These are phyloP conservation scores for Arthrinium puccinioides DNA, from an alignment of 2,329 filamentous ascomycete species.

Conservation along the genomic window DNA sequence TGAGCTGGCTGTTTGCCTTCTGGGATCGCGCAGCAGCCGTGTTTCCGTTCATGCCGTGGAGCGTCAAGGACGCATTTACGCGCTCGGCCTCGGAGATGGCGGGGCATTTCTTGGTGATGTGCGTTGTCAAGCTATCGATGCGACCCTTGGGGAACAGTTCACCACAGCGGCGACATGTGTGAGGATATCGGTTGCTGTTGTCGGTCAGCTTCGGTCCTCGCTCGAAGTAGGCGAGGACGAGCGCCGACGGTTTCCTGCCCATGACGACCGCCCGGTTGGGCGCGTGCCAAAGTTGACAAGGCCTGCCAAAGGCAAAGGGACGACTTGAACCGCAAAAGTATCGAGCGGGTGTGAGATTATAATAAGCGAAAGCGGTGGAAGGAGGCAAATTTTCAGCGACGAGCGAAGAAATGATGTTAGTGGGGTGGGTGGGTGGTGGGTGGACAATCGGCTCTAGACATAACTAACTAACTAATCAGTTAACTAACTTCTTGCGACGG, in stretches of 20 bases:
- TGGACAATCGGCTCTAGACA: too few relatives aligned
- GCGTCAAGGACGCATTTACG: constrained; percentile 64
- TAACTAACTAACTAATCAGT: too few relatives aligned
- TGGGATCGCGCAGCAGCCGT: constrained; percentile 6
- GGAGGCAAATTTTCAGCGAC: too few relatives aligned
- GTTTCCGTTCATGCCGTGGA: constrained; percentile 51
- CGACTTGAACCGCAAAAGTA: too few relatives aligned
- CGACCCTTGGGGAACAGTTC: constrained; percentile 87
- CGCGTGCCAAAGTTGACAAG: too few relatives aligned
- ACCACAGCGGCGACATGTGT: constrained; percentile 56
- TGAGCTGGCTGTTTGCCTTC: background rate
- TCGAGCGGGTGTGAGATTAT: too few relatives aligned
- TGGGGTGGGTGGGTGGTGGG: too few relatives aligned
- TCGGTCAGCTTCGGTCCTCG: constrained; percentile 81
- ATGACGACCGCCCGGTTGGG: constrained; percentile 40
- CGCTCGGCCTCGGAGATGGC: constrained; percentile 69
- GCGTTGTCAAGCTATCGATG: constrained; percentile 72
- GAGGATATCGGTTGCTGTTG: constrained; percentile 84
- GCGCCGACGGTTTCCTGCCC: constrained; percentile 76
- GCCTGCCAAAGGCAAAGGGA: too few relatives aligned
- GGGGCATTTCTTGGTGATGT: constrained; percentile 82
- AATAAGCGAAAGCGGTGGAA: too few relatives aligned
- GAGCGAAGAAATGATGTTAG: too few relatives aligned
- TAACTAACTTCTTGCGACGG: too few relatives aligned
- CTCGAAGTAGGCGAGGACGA: constrained; percentile 84